phyloP scores from a whole-genome alignment of 495 filamentous ascomycete species.

The Collariella sp. region DNA sequence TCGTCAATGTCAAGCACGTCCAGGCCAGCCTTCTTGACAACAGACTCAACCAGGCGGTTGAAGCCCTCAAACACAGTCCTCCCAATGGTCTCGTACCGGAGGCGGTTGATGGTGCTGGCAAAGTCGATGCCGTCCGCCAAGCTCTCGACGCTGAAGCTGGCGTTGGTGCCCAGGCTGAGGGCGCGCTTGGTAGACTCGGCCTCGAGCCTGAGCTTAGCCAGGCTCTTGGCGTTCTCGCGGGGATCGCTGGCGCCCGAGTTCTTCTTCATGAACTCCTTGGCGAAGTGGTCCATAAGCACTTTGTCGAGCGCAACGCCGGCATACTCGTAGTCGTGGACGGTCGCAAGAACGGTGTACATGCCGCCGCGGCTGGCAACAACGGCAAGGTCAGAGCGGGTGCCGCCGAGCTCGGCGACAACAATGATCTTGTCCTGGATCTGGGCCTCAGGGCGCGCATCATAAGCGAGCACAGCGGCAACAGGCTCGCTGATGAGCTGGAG shows the following conservation, averaged over 20 bases:
- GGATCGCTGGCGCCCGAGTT: constrained; percentile 78
- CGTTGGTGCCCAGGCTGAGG: constrained; percentile 76
- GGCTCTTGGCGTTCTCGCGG: constrained; percentile 62
- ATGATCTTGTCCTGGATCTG: constrained; percentile 74
- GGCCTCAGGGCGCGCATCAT: constrained; percentile 77
- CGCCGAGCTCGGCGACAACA: constrained; percentile 88
- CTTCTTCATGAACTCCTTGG: constrained; percentile 92
- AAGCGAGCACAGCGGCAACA: constrained; percentile 82
- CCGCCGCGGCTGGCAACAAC: constrained; percentile 85
- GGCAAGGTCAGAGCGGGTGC: constrained; percentile 83
- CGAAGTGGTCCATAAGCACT: constrained; percentile 88
- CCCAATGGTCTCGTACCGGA: constrained; percentile 85
- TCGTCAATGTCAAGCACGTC: constrained; percentile 91
- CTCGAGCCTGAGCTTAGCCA: constrained; percentile 91
- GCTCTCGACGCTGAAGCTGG: constrained; percentile 82
- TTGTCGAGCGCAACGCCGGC: constrained; percentile 75
- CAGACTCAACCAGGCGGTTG: constrained; percentile 72
- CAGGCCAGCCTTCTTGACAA: constrained; percentile 82
- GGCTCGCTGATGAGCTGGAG: constrained; percentile 91
- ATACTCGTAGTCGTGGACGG: constrained; percentile 88
- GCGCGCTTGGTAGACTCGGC: constrained; percentile 84
- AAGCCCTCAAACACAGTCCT: constrained; percentile 79
- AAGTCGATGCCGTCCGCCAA: constrained; percentile 85
- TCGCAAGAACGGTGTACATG: constrained; percentile 93
- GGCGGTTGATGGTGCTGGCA: constrained; percentile 79